Base-by-base conservation (phyloP, 345 rosid species). In the Citrus maxima region DNA sequence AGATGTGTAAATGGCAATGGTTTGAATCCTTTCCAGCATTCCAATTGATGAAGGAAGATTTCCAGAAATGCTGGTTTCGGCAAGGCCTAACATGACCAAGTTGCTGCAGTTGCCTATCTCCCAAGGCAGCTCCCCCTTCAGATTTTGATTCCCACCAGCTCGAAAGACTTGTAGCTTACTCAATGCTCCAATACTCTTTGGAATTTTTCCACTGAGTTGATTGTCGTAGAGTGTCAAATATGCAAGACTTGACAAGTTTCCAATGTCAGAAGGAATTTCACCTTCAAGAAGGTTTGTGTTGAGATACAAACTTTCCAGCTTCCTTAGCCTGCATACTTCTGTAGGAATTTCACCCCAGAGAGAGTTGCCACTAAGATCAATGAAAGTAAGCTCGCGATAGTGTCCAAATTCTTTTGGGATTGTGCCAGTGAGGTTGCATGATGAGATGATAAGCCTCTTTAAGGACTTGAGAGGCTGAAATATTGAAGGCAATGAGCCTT, bases 11-110 rank as follows among this genome's bases (percentile, higher is more conserved):
- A 94, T 37, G 67, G 98, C 97, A 69, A 96, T 78, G 22, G 97
- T 96, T 80, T 94, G 94, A 74, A 94, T 83, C 25, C 81, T 85
- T 77, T 87, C 90, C 79, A 96, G 87, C 88, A 73, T 88, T 51
- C 98, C 94, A 34, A 96, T 85, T 10, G 97, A 85, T 22, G 91
- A 81, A 46, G 98, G 98, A 13, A 93, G 88, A 49, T 68, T 85
- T 14, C 99, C 98, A 32, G 98, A 94, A 84, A 96, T 89, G 87
- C 99, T 84, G 58, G 99, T 96, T 51, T 94, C 99, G 0, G 99
- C 97, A 8, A 96, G 91, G 79, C 99, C 99, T 81, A 96, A 81
- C 68, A 91, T 86, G 21, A 91, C 90, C 86, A 96, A 87, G 79
- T 79, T 87, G 80, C 83, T 87, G 90, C 98, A 96, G 76, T 91